phyloP scores from a whole-genome alignment of 1,284 basidiomycete species.

The Inonotus hispidus region DNA sequence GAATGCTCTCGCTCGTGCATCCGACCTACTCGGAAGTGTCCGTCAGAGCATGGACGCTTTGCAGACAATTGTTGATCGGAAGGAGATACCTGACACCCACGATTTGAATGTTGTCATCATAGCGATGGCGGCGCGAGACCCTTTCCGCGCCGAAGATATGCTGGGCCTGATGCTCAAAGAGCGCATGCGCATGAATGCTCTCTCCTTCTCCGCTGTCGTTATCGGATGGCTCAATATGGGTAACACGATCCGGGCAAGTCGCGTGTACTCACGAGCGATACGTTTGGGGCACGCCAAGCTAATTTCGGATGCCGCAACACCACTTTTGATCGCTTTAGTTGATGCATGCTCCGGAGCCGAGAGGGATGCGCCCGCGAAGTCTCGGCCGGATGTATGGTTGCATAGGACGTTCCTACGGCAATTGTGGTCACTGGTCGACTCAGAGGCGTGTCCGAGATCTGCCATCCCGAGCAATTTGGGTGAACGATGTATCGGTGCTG shows the following conservation, averaged over 20 bases:
- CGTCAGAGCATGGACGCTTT: conserved; percentile 44
- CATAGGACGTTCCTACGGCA: conserved; percentile 32
- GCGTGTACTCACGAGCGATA: conserved; percentile 37
- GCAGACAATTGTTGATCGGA: conserved; percentile 39
- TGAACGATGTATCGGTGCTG: conserved; percentile 44
- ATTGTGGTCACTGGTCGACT: conserved; percentile 39
- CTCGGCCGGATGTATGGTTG: conserved; percentile 21
- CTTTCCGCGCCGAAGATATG: conserved; percentile 40
- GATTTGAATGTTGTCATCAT: conserved; percentile 60
- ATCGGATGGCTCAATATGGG: conserved; percentile 45
- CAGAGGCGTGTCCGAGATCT: conserved; percentile 31
- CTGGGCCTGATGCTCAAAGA: conserved; percentile 42
- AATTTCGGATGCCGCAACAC: conserved; percentile 42
- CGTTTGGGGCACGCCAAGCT: conserved; percentile 32
- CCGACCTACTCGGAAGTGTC: conserved; percentile 51
- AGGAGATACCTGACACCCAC: conserved; percentile 50
- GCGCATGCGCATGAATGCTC: conserved; percentile 45
- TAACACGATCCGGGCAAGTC: conserved; percentile 39
- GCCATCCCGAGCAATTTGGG: conserved; percentile 42
- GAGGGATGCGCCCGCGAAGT: conserved; percentile 17
- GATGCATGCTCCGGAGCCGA: neutral
- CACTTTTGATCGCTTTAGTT: conserved; percentile 41
- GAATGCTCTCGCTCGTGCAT: conserved; percentile 56
- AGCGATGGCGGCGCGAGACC: conserved; percentile 45
- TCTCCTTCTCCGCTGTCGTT: conserved; percentile 55